phyloP scores from a whole-genome alignment of 768 basidiomycete genomes.

The Dentipellis sp. region DNA sequence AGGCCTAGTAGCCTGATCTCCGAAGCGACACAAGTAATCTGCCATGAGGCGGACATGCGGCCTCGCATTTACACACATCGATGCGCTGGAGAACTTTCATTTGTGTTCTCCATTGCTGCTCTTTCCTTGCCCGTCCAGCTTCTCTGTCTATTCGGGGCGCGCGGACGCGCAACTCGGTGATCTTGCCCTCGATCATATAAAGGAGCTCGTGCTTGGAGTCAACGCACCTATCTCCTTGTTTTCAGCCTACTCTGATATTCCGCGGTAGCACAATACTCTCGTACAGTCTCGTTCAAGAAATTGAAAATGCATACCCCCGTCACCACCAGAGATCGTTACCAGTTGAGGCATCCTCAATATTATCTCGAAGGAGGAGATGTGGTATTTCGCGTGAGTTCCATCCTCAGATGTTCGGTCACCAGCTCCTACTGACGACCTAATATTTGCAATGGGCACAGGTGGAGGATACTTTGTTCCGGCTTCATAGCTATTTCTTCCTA shows the following conservation, averaged over 20 bases:
- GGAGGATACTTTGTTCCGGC: slow-evolving; percentile 45
- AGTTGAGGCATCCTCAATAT: not conserved
- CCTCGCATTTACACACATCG: no score
- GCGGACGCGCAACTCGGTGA: no score
- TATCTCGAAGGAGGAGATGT: slow-evolving; percentile 4
- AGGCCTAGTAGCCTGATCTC: not conserved
- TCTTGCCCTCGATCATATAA: not conserved
- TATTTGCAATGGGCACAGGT: slow-evolving; percentile 28
- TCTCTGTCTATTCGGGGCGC: no score
- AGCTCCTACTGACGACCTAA: not conserved
- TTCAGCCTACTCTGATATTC: not conserved
- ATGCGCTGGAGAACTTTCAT: no score
- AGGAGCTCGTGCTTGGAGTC: not conserved
- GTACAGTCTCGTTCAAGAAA: no score
- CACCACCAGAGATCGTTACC: not conserved
- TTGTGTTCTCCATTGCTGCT: no score
- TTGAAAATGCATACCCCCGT: no score
- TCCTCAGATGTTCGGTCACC: not conserved
- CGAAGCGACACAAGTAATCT: not conserved
- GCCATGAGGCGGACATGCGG: not conserved
- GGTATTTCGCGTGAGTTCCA: slow-evolving; percentile 14
- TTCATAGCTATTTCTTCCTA: slow-evolving; percentile 57
- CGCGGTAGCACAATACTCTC: no score
- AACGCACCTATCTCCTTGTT: not conserved
- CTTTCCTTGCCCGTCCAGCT: no score